Conservation (phyloP, 164 flowering plant genomes). For the Protea cynaroides region DNA sequence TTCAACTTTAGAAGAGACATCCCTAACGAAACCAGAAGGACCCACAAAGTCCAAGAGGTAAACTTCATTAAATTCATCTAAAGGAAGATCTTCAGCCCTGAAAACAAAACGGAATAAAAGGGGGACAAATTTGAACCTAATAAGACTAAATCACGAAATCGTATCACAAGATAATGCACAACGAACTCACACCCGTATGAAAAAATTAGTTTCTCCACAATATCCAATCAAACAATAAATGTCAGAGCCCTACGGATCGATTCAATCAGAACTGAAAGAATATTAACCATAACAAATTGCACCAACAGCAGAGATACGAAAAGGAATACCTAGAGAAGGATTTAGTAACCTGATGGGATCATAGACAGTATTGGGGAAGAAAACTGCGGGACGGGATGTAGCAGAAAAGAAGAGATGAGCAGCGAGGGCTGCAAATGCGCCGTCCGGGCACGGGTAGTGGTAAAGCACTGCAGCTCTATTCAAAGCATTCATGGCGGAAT, state of each 20-base stretch:
- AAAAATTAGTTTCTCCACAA: not conserved
- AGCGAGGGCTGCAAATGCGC: conserved; percentile 81
- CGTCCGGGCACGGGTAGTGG: conserved; percentile 94
- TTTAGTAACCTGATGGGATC: conserved; percentile 38
- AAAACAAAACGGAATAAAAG: not conserved
- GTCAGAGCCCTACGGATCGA: not conserved
- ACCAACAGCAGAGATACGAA: not conserved
- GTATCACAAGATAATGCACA: too few species aligned
- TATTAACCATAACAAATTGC: not conserved
- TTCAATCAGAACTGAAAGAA: too few species aligned
- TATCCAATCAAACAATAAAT: not conserved
- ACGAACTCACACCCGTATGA: not conserved
- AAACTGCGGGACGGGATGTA: conserved; percentile 36
- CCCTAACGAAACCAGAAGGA: conserved; percentile 64
- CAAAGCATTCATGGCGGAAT: conserved; percentile 8
- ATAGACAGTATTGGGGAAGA: conserved; percentile 79
- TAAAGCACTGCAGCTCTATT: conserved; percentile 57
- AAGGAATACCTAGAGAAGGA: not conserved
- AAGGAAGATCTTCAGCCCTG: conserved; percentile 54
- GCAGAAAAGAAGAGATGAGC: conserved; percentile 78
- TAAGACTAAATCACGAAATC: too few species aligned
- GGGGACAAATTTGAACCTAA: too few species aligned
- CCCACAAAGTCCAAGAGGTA: conserved; percentile 84
- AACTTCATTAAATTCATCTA: conserved; percentile 41
- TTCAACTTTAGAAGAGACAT: conserved; percentile 46